These are phyloP conservation scores for Beauveria australis DNA, from an alignment of 2,329 filamentous ascomycete genomes.

Conservation along the genomic window DNA sequence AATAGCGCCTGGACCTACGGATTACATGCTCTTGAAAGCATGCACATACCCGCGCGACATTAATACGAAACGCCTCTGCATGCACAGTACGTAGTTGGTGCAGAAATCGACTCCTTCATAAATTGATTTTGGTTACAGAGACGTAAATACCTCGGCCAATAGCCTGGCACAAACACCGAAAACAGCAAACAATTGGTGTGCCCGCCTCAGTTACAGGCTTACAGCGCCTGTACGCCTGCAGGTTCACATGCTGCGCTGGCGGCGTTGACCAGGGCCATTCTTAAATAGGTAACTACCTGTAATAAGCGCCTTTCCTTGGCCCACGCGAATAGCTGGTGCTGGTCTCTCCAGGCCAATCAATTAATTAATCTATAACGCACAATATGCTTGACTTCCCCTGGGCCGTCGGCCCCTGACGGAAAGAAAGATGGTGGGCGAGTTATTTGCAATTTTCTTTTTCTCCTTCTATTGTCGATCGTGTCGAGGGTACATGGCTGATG, in stretches of 20 bases:
- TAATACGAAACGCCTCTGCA: background rate
- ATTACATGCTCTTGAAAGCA: background rate
- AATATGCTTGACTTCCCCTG: background rate
- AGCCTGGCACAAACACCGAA: no score
- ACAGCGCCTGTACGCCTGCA: no score
- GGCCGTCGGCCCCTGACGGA: background rate
- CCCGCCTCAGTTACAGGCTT: no score
- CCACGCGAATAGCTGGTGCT: background rate
- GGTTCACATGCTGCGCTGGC: no score
- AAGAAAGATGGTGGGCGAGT: background rate
- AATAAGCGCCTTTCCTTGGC: no score
- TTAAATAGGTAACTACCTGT: no score
- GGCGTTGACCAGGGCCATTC: no score
- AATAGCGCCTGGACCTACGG: background rate
- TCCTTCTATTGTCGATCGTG: background rate
- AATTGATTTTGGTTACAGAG: no score
- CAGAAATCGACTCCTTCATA: no score
- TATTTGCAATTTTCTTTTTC: background rate
- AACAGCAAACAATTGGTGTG: no score
- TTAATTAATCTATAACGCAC: background rate
- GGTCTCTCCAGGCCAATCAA: background rate
- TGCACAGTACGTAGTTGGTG: background rate
- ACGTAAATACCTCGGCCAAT: no score
- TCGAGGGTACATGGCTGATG: background rate
- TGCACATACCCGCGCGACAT: background rate